phyloP scores from a whole-genome alignment of 139 green algal species.

The Ostreobium quekettii region DNA sequence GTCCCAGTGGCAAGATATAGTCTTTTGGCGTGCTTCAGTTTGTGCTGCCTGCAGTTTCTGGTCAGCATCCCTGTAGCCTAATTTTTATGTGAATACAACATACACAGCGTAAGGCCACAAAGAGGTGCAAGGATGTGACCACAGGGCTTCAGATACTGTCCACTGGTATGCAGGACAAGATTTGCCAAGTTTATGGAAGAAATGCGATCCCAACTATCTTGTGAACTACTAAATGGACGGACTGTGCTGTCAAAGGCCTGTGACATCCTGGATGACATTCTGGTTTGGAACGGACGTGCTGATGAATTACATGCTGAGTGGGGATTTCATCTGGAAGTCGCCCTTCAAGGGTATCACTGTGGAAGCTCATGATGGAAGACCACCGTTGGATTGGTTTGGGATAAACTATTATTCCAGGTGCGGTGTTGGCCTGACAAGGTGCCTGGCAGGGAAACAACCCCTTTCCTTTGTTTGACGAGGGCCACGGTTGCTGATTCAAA shows the following conservation, averaged over 20 bases:
- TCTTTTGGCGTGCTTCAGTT: no score
- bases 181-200: not conserved
- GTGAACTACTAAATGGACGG: not conserved
- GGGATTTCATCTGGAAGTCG: not conserved
- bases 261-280: conserved; percentile 4
- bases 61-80: no score
- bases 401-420: conserved; percentile 21
- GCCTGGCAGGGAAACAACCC: no score
- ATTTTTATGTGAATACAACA: not conserved
- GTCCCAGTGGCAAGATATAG: no score
- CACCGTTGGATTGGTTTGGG: conserved; percentile 17
- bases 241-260: not conserved
- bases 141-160: not conserved
- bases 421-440: not conserved
- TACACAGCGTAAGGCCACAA: not conserved
- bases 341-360: not conserved
- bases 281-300: conserved; percentile 5
- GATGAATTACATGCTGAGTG: not conserved
- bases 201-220: not conserved
- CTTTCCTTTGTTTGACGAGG: not conserved
- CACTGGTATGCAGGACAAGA: not conserved
- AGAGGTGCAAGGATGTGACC: not conserved
- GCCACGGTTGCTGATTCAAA: not conserved
- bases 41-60: no score
- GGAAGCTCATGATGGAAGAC: not conserved